Conservation (phyloP, 2,329 filamentous ascomycete genomes). For the Aspergillus pseudoterreus region DNA sequence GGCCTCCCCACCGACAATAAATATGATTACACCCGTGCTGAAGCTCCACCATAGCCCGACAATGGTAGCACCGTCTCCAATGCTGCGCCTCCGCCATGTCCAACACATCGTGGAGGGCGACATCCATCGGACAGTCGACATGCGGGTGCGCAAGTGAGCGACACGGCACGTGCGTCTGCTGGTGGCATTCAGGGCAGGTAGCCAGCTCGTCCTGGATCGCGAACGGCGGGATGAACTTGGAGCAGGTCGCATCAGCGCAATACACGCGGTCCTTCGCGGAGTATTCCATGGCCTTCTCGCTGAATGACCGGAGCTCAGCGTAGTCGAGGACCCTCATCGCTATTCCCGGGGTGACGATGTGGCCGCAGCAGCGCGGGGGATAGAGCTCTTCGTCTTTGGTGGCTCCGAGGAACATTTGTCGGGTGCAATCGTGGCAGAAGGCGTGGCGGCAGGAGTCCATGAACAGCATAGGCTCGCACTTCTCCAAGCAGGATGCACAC, state of each 20-base stretch:
- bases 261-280: not conserved
- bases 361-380: not conserved
- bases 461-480: not conserved
- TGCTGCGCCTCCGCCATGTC: not conserved
- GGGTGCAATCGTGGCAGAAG: not conserved
- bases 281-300: not conserved
- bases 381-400: constrained; percentile 1
- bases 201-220: not conserved
- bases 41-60: not conserved
- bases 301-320: not conserved
- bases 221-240: not conserved
- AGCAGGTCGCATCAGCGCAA: not conserved
- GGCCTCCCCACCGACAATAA: not conserved
- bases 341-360: not conserved
- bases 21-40: not conserved
- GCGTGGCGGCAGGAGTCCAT: not conserved
- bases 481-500: not conserved
- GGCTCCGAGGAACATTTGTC: not conserved
- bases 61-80: not conserved
- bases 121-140: not conserved
- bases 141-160: not conserved
- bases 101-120: not conserved
- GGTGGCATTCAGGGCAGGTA: not conserved
- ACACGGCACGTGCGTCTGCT: not conserved
- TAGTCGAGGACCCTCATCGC: not conserved